phyloP scores from a whole-genome alignment of 2,329 filamentous ascomycete species.

The Fusarium sublunatum region DNA sequence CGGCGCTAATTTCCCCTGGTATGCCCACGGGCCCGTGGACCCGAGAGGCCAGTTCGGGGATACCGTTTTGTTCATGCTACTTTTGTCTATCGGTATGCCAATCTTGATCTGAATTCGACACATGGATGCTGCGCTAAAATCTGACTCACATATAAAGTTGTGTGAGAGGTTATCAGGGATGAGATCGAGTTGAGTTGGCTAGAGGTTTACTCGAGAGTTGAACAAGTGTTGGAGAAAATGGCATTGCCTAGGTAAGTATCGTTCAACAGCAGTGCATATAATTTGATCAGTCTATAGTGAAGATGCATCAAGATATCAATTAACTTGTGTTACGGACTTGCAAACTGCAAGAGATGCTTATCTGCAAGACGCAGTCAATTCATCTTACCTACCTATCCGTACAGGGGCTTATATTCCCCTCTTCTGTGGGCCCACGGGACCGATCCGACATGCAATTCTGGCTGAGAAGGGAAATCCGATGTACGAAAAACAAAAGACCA shows the following conservation, averaged over 20 bases:
- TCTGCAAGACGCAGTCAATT: not conserved
- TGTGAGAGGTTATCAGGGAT: too few species aligned
- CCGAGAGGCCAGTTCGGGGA: slow-evolving; percentile 13
- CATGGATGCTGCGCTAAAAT: not conserved
- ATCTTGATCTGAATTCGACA: not conserved
- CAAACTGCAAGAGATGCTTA: not conserved
- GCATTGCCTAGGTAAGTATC: not conserved
- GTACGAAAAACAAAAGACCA: not conserved
- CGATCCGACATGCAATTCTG: not conserved
- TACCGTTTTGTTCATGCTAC: too few species aligned
- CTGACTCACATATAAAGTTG: slow-evolving; percentile 1
- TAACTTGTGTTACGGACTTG: not conserved
- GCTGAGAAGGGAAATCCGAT: not conserved
- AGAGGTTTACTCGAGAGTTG: too few species aligned
- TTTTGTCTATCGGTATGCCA: not conserved
- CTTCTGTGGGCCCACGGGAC: slow-evolving; percentile 2
- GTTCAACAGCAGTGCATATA: too few species aligned
- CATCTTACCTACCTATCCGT: too few species aligned
- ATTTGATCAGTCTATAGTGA: too few species aligned
- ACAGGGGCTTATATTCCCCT: too few species aligned
- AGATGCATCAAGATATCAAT: not conserved
- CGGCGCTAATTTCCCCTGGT: slow-evolving; percentile 8
- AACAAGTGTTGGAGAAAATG: not conserved
- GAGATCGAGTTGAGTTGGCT: not conserved
- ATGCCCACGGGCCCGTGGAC: slow-evolving; percentile 11